Conservation (phyloP, 2,329 filamentous ascomycete genomes). For the Ascochyta viciae-villosae region DNA sequence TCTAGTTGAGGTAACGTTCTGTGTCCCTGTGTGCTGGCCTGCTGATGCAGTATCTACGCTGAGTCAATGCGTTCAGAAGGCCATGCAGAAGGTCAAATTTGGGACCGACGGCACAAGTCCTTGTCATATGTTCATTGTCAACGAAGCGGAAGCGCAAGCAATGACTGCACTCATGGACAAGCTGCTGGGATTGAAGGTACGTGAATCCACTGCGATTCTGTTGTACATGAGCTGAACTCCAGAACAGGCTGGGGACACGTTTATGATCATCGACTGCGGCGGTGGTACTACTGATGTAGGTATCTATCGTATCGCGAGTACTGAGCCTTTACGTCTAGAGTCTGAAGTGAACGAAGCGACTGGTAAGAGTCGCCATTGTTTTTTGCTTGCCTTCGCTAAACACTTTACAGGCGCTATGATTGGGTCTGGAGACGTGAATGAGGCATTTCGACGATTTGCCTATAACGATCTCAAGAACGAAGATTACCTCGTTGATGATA, state of each 20-base stretch:
- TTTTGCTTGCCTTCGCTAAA: too few species aligned
- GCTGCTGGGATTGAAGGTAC: not conserved
- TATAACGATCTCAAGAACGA: too few species aligned
- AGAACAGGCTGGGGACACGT: conserved; percentile 15
- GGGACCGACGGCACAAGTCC: not conserved
- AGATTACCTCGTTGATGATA: too few species aligned
- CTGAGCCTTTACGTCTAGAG: too few species aligned
- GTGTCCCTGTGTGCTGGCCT: conserved; percentile 22
- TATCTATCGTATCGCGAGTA: conserved; percentile 9
- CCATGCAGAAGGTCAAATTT: conserved; percentile 9
- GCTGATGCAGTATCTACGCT: conserved; percentile 7
- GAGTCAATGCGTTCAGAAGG: conserved; percentile 6
- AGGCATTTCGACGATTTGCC: too few species aligned
- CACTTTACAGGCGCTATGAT: too few species aligned
- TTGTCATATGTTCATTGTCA: too few species aligned
- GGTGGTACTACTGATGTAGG: conserved; percentile 26
- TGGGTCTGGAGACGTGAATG: too few species aligned
- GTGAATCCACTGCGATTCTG: not conserved
- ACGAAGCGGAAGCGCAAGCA: too few species aligned
- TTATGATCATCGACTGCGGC: conserved; percentile 23
- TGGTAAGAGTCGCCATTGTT: too few species aligned
- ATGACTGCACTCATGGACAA: too few species aligned
- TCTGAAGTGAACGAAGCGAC: too few species aligned
- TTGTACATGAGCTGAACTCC: not conserved
- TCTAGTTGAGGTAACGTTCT: conserved; percentile 20